Evolutionary conservation across 495 filamentous ascomycete species (phyloP).

Genomic region (Clohesyomyces aquaticus): DNA sequence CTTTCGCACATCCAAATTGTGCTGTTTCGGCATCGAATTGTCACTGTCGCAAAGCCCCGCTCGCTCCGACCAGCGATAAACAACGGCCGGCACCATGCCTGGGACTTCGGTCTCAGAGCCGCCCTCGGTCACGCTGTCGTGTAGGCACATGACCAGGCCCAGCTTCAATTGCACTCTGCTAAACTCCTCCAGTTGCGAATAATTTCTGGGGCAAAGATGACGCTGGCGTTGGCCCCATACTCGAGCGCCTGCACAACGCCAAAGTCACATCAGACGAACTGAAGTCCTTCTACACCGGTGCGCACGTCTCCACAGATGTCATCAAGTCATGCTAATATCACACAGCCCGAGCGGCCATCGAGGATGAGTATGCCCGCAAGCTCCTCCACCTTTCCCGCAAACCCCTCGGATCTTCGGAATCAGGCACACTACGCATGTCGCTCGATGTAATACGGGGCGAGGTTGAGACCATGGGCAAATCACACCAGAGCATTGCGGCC

Average conservation of each 20-base stretch:
- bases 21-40: not conserved
- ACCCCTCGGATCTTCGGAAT: constrained; percentile 84
- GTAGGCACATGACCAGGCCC: constrained; percentile 49
- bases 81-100: constrained; percentile 58
- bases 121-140: constrained; percentile 67
- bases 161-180: constrained; percentile 21
- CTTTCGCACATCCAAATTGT: too few relatives aligned
- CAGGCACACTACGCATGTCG: constrained; percentile 78
- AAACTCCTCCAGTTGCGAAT: constrained; percentile 74
- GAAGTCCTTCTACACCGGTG: constrained; percentile 87
- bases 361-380: constrained; percentile 97
- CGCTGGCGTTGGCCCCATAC: constrained; percentile 87
- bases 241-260: constrained; percentile 94
- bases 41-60: constrained; percentile 3
- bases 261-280: constrained; percentile 96
- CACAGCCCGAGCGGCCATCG: constrained; percentile 82
- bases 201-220: constrained; percentile 99
- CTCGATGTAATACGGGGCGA: constrained; percentile 87
- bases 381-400: constrained; percentile 84
- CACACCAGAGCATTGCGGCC: constrained; percentile 82
- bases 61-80: constrained; percentile 40
- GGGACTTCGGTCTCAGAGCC: constrained; percentile 61
- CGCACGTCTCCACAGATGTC: not conserved
- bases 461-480: constrained; percentile 91
- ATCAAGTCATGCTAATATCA: constrained; percentile 23